These are phyloP conservation scores for Tagetes erecta DNA, from an alignment of 129 eudicot species.

Conservation along the genomic window DNA sequence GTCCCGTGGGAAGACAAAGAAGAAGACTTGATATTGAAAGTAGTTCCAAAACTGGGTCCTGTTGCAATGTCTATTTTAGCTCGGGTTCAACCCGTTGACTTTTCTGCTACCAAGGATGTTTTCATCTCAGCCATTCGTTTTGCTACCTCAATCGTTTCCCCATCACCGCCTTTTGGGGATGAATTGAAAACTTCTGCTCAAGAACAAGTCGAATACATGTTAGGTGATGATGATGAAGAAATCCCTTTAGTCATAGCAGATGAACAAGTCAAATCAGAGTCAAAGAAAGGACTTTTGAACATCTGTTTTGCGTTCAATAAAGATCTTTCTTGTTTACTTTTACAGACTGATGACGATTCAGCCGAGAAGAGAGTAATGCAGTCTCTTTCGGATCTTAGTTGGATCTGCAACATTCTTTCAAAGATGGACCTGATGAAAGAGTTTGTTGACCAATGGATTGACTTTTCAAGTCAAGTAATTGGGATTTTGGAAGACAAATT, in stretches of 20 bases:
- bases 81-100: constrained; percentile 58
- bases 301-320: constrained; percentile 50
- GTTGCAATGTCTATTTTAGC: constrained; percentile 76
- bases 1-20: constrained; percentile 87
- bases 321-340: constrained; percentile 44
- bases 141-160: constrained; percentile 59
- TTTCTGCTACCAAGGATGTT: constrained; percentile 54
- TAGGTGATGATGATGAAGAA: constrained; percentile 74
- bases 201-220: constrained; percentile 93
- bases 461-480: constrained; percentile 45
- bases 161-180: constrained; percentile 67
- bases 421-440: constrained; percentile 79
- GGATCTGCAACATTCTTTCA: constrained; percentile 67
- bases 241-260: constrained; percentile 60
- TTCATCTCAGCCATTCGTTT: constrained; percentile 76
- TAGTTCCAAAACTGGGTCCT: constrained; percentile 59
- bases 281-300: constrained; percentile 49
- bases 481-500: constrained; percentile 46
- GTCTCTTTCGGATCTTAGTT: constrained; percentile 56
- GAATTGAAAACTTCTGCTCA: constrained; percentile 80
- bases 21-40: constrained; percentile 60
- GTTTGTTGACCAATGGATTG: constrained; percentile 69
- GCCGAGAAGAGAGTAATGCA: constrained; percentile 47
- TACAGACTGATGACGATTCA: constrained; percentile 33
- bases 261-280: constrained; percentile 58